These are phyloP conservation scores for Coemansia sp. DNA, from an alignment of 192 early-diverging fungal species.

Conservation along the genomic window DNA sequence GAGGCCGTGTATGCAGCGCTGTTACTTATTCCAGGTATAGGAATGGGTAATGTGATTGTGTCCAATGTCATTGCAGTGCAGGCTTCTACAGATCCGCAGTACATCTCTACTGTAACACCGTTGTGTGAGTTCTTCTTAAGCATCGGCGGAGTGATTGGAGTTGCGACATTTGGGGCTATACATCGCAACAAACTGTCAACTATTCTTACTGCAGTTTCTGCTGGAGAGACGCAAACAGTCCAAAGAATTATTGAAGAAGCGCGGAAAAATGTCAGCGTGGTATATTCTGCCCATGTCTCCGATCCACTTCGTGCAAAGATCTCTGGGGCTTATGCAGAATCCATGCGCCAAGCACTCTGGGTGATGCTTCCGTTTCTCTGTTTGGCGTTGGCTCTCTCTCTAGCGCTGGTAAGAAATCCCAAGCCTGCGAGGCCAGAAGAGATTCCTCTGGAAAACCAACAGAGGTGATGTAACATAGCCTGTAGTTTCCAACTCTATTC, in stretches of 20 bases:
- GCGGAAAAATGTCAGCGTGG: constrained; percentile 46
- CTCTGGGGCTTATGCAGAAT: constrained; percentile 54
- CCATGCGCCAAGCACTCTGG: constrained; percentile 54
- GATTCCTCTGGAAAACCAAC: constrained; percentile 10
- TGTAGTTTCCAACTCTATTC: constrained; percentile 5
- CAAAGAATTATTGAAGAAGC: constrained; percentile 56
- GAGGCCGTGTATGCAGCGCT: constrained; percentile 57
- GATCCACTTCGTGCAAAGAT: constrained; percentile 35
- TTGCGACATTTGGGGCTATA: constrained; percentile 61
- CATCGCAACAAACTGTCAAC: constrained; percentile 62
- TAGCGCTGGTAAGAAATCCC: constrained; percentile 42
- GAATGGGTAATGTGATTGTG: constrained; percentile 75
- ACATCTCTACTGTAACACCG: constrained; percentile 69
- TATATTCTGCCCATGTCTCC: constrained; percentile 38
- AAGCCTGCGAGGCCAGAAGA: constrained; percentile 7
- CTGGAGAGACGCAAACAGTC: constrained; percentile 25
- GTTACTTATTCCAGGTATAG: constrained; percentile 69
- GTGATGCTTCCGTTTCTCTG: constrained; percentile 55
- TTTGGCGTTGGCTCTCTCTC: constrained; percentile 48
- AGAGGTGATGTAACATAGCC: constrained; percentile 3
- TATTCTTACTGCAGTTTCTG: constrained; percentile 21
- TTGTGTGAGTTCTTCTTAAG: constrained; percentile 67
- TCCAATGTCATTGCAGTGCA: constrained; percentile 72
- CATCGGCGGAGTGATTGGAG: constrained; percentile 64
- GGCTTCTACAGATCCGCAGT: constrained; percentile 57